These are phyloP conservation scores for Pythium graminicola DNA, from an alignment of 352 stramenopile species.

Conservation along the genomic window DNA sequence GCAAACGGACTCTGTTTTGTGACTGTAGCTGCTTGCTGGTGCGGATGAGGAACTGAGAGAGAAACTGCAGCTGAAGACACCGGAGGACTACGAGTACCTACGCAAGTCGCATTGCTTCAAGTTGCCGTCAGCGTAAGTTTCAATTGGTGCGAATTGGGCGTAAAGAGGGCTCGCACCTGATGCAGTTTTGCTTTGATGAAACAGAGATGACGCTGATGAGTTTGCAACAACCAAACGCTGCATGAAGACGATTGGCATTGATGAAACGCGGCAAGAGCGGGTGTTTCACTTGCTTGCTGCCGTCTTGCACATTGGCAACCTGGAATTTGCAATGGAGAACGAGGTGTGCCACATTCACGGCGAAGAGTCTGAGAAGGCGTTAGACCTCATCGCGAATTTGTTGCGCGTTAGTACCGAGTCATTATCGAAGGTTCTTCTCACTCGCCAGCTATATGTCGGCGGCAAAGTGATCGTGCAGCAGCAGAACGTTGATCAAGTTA, in stretches of 20 bases:
- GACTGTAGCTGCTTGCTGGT: constrained; percentile 56
- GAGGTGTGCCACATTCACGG: constrained; percentile 60
- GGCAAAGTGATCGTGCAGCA: constrained; percentile 88
- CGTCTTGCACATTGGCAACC: constrained; percentile 83
- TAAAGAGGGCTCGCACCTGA: neutral
- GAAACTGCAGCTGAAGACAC: constrained; percentile 62
- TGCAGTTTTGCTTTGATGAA: neutral
- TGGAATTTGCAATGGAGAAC: constrained; percentile 81
- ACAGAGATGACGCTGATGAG: constrained; percentile 68
- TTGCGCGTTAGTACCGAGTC: constrained; percentile 73
- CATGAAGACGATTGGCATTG: constrained; percentile 87
- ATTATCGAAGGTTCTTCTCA: constrained; percentile 67
- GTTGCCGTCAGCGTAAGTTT: constrained; percentile 54
- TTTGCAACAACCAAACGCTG: constrained; percentile 79
- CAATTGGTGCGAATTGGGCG: neutral
- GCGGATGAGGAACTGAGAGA: constrained; percentile 62
- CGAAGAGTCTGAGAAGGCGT: constrained; percentile 34
- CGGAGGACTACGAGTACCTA: constrained; percentile 84
- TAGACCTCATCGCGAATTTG: constrained; percentile 65
- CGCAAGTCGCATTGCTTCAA: constrained; percentile 82
- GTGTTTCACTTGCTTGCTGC: constrained; percentile 85
- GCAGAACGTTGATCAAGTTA: constrained; percentile 82
- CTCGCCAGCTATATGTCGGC: constrained; percentile 79
- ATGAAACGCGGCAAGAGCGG: constrained; percentile 60
- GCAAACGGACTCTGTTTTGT: neutral